Evolutionary conservation across 1,284 basidiomycete genomes (phyloP).

Genomic region (Caloboletus inedulis): DNA sequence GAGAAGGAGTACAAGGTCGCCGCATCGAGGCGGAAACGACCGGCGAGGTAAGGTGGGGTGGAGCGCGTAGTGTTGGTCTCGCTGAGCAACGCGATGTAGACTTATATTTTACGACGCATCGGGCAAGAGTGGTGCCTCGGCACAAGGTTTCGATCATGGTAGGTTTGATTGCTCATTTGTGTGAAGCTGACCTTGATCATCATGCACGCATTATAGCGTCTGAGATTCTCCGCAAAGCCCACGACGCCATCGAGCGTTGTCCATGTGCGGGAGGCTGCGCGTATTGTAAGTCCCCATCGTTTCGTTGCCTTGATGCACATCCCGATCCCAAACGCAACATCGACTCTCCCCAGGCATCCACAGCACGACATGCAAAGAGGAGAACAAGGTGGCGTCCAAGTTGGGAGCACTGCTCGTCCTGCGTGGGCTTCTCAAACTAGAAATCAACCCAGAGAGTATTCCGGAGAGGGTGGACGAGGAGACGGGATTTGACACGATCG

Average conservation of each 20-base stretch:
- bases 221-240: slow-evolving; percentile 62
- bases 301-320: not conserved
- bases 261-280: slow-evolving; percentile 71
- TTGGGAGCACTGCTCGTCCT: slow-evolving; percentile 70
- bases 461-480: slow-evolving; percentile 30
- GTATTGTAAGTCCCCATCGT: slow-evolving; percentile 50
- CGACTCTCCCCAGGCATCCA: slow-evolving; percentile 50
- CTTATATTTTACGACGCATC: slow-evolving; percentile 81
- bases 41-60: slow-evolving; percentile 75
- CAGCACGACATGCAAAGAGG: slow-evolving; percentile 60
- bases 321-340: not conserved
- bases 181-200: not conserved
- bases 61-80: not conserved
- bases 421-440: slow-evolving; percentile 54
- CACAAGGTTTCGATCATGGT: slow-evolving; percentile 85
- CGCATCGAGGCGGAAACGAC: slow-evolving; percentile 65
- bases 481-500: slow-evolving; percentile 47
- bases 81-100: slow-evolving; percentile 38
- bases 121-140: slow-evolving; percentile 69
- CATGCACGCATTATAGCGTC: slow-evolving; percentile 3
- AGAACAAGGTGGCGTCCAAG: slow-evolving; percentile 68
- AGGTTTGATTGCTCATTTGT: slow-evolving; percentile 11
- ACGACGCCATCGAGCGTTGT: slow-evolving; percentile 64
- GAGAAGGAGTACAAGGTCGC: slow-evolving; percentile 71
- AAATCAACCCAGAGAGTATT: slow-evolving; percentile 49